A percentile compares a stretch with the other conserved stretches of the same genome.
Evolutionary conservation across 495 filamentous ascomycete genomes (phyloP).

Genomic region (Penicillium samsonianum): DNA sequence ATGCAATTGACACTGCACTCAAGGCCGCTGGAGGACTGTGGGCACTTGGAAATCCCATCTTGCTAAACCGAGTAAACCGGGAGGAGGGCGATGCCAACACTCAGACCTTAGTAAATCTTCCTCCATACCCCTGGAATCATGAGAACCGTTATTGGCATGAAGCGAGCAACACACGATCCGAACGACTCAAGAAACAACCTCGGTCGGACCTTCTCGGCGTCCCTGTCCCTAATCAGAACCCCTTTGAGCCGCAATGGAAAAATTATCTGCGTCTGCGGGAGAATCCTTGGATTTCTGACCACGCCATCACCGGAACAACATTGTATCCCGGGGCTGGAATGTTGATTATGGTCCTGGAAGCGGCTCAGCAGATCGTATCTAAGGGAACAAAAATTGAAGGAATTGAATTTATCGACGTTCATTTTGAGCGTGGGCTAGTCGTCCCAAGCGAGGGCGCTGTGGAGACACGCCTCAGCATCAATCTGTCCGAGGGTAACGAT

Average conservation of each 20-base stretch:
- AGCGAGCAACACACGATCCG: not conserved
- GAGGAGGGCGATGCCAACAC: not conserved
- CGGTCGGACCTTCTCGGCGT: constrained; percentile 28
- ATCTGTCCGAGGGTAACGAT: no score
- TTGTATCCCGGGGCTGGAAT: constrained; percentile 40
- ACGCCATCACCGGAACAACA: constrained; percentile 9
- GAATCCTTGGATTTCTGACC: constrained; percentile 40
- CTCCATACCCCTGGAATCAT: constrained; percentile 44
- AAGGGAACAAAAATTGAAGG: no score
- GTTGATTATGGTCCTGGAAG: constrained; percentile 44
- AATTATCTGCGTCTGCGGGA: constrained; percentile 29
- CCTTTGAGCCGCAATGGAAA: constrained; percentile 30
- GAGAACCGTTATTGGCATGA: constrained; percentile 8
- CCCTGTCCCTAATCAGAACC: constrained; percentile 17
- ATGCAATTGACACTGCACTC: constrained; percentile 19
- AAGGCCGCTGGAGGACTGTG: constrained; percentile 32
- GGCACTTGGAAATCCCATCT: constrained; percentile 18
- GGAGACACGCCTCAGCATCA: no score
- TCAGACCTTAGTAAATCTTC: constrained; percentile 32
- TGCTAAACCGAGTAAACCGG: constrained; percentile 22
- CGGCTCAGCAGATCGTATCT: constrained; percentile 13
- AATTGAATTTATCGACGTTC: no score
- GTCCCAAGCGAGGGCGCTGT: no score
- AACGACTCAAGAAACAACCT: constrained; percentile 15
- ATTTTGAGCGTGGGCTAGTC: no score